Evolutionary conservation across 192 early-diverging fungal species (phyloP).

Genomic region (Coemansia sp.): DNA sequence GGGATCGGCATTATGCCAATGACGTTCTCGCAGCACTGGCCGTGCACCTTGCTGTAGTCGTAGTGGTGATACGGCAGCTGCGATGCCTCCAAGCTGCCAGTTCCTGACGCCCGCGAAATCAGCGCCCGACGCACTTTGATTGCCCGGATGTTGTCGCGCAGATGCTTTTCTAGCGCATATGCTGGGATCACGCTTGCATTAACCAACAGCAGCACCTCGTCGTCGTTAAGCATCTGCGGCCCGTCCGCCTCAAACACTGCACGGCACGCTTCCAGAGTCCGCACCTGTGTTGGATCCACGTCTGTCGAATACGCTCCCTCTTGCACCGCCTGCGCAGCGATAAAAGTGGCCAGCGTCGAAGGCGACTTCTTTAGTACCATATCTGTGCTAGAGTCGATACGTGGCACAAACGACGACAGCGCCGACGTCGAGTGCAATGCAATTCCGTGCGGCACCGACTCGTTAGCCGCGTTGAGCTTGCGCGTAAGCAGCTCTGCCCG

Average conservation of each 20-base stretch:
- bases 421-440: constrained; percentile 45
- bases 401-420: constrained; percentile 38
- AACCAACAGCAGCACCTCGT: constrained; percentile 74
- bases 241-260: constrained; percentile 37
- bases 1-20: constrained; percentile 91
- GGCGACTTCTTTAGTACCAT: constrained; percentile 47
- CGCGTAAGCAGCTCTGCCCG: constrained; percentile 28
- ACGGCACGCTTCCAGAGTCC: constrained; percentile 48
- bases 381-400: constrained; percentile 44
- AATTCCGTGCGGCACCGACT: constrained; percentile 24
- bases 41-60: constrained; percentile 85
- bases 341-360: constrained; percentile 20
- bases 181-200: constrained; percentile 70
- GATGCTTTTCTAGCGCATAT: constrained; percentile 86
- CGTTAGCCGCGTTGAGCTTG: constrained; percentile 18
- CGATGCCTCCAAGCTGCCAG: constrained; percentile 66
- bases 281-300: constrained; percentile 2
- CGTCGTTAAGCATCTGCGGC: constrained; percentile 61
- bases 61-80: constrained; percentile 80
- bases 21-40: constrained; percentile 95
- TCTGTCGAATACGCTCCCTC: background rate
- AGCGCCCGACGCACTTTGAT: constrained; percentile 79
- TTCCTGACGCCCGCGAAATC: constrained; percentile 66
- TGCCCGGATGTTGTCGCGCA: constrained; percentile 77
- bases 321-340: constrained; percentile 15